Conservation (phyloP, 352 stramenopile genomes). For the Albugo laibachii region DNA sequence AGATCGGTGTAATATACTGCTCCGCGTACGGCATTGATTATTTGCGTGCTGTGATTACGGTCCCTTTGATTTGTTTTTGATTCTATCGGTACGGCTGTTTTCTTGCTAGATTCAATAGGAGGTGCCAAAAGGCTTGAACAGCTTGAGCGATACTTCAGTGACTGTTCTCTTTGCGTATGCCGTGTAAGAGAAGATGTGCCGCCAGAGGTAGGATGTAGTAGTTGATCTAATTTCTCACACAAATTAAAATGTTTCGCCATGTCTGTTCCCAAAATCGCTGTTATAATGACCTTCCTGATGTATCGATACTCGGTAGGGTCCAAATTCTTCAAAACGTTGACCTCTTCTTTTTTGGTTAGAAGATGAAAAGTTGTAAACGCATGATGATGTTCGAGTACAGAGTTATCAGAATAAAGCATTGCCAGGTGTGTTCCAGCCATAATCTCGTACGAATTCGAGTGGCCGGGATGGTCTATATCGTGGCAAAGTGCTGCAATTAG, state of each 20-base stretch:
- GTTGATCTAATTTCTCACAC: conserved; percentile 54
- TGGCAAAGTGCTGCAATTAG: conserved; percentile 77
- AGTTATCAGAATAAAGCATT: conserved; percentile 76
- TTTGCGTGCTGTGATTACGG: too few relatives aligned
- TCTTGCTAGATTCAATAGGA: too few relatives aligned
- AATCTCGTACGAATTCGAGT: conserved; percentile 81
- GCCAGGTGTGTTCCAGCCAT: conserved; percentile 55
- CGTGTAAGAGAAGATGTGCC: not conserved
- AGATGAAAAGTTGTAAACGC: conserved; percentile 72
- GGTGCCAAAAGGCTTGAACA: too few relatives aligned
- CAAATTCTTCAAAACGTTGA: conserved; percentile 71
- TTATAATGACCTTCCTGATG: conserved; percentile 77
- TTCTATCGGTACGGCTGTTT: too few relatives aligned
- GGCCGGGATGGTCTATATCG: conserved; percentile 80
- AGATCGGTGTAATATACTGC: too few relatives aligned
- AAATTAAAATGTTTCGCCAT: conserved; percentile 82
- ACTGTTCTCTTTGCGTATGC: conserved; percentile 3
- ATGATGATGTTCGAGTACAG: conserved; percentile 80
- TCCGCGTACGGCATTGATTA: too few relatives aligned
- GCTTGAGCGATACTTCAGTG: not conserved
- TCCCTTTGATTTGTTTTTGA: too few relatives aligned
- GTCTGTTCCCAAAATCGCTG: conserved; percentile 76
- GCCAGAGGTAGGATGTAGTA: conserved; percentile 18
- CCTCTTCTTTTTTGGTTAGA: conserved; percentile 63
- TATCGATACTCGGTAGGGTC: conserved; percentile 45